Evolutionary conservation across 441 rosid species (phyloP).

Genomic region (Iberis amara): DNA sequence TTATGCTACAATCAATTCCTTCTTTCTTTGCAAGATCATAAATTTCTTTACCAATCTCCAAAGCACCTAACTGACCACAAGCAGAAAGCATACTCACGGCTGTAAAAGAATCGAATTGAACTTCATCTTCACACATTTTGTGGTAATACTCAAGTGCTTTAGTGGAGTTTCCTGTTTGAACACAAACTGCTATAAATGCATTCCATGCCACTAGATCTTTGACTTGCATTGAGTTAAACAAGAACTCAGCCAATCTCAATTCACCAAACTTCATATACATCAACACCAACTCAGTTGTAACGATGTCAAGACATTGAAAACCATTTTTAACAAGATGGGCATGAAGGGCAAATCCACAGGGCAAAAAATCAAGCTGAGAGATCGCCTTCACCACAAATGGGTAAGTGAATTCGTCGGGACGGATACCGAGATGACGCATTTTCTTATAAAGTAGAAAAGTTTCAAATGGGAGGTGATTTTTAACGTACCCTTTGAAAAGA

Average conservation of each 20-base stretch:
- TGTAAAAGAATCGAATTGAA: constrained; percentile 36
- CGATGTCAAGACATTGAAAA: constrained; percentile 32
- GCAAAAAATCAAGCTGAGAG: constrained; percentile 18
- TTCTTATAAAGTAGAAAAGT: constrained; percentile 28
- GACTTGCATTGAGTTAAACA: constrained; percentile 42
- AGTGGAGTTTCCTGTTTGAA: constrained; percentile 33
- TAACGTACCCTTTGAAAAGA: constrained; percentile 39
- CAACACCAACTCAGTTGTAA: constrained; percentile 40
- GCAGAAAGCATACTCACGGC: constrained; percentile 40
- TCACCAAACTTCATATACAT: constrained; percentile 40
- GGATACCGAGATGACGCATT: constrained; percentile 31
- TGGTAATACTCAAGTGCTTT: constrained; percentile 35
- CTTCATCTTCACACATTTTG: constrained; percentile 28
- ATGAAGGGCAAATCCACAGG: constrained; percentile 32
- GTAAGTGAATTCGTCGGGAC: constrained; percentile 41
- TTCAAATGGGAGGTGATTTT: constrained; percentile 28
- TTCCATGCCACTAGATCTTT: constrained; percentile 51
- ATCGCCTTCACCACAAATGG: constrained; percentile 45
- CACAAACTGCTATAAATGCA: constrained; percentile 38
- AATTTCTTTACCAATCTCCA: constrained; percentile 36
- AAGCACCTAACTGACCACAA: constrained; percentile 43
- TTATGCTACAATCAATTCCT: constrained; percentile 31
- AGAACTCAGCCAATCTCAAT: constrained; percentile 32
- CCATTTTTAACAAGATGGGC: constrained; percentile 37
- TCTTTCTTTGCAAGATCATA: constrained; percentile 27